A percentile compares a stretch with the other conserved stretches of the same genome.
Conservation (phyloP, 2,329 filamentous ascomycete genomes). For the Aureobasidium sp. region DNA sequence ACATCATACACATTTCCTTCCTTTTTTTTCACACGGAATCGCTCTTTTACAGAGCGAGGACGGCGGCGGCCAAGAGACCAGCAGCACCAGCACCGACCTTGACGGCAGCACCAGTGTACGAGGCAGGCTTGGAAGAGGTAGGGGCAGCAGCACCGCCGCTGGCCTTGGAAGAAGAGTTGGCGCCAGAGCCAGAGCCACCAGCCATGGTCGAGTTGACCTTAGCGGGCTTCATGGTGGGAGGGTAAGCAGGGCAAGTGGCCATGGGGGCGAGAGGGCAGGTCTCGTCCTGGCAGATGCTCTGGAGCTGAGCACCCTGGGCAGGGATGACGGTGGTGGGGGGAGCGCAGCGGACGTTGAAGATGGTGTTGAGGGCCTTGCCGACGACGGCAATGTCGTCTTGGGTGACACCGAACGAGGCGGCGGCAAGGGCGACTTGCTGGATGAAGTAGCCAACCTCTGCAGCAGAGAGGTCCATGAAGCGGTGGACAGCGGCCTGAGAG, state of each 20-base stretch:
- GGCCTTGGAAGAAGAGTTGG: constrained; percentile 7
- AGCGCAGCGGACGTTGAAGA: constrained; percentile 49
- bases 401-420: constrained; percentile 53
- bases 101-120: constrained; percentile 14
- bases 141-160: background rate
- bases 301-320: constrained; percentile 41
- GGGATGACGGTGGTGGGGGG: constrained; percentile 42
- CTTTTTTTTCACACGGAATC: background rate
- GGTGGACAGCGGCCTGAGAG: constrained; percentile 50
- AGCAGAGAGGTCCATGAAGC: constrained; percentile 49
- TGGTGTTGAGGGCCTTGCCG: constrained; percentile 41
- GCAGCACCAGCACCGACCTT: constrained; percentile 12
- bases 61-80: constrained; percentile 12
- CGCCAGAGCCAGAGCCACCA: background rate
- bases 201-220: constrained; percentile 15
- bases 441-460: constrained; percentile 54
- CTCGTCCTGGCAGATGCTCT: constrained; percentile 51
- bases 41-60: constrained; percentile 5
- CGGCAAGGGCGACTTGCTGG: constrained; percentile 50
- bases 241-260: constrained; percentile 43
- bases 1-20: constrained; percentile 6
- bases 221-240: constrained; percentile 20
- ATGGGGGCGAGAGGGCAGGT: constrained; percentile 44
- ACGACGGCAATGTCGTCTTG: constrained; percentile 45
- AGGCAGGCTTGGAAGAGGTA: background rate